phyloP scores from a whole-genome alignment of 345 rosid species.

The Citrus glauca region DNA sequence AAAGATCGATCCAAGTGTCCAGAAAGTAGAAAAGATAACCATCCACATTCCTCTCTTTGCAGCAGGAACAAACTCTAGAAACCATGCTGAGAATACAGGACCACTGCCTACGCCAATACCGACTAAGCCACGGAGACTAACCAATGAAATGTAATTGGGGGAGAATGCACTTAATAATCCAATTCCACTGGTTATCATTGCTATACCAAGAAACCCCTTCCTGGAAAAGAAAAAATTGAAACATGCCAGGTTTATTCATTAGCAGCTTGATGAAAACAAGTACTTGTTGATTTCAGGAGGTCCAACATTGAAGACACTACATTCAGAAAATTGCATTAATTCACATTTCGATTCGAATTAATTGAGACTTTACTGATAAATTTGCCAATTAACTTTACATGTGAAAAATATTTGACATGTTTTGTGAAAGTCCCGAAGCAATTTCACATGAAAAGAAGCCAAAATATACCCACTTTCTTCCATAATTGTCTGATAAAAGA shows the following conservation, averaged over 20 bases:
- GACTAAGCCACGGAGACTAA: conserved; percentile 40
- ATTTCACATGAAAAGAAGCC: neutral
- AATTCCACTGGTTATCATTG: conserved; percentile 40
- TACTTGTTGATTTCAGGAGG: too few species aligned
- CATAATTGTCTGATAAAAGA: neutral
- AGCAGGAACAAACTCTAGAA: conserved; percentile 59
- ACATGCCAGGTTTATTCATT: neutral
- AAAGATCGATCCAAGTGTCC: conserved; percentile 24
- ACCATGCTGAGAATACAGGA: conserved; percentile 54
- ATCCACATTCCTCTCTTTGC: conserved; percentile 54
- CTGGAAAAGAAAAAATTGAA: conserved; percentile 20
- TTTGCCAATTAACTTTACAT: too few species aligned
- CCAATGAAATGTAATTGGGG: conserved; percentile 34
- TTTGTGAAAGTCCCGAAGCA: neutral
- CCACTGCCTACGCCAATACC: conserved; percentile 62
- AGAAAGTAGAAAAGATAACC: conserved; percentile 48
- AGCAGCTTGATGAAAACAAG: neutral
- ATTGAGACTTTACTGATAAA: too few species aligned
- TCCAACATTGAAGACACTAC: too few species aligned
- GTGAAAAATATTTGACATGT: neutral
- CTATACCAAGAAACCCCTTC: conserved; percentile 49
- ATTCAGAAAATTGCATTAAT: too few species aligned
- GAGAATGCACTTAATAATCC: conserved; percentile 54
- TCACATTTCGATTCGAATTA: too few species aligned
- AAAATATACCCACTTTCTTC: neutral